phyloP scores from a whole-genome alignment of 371 early-diverging fungal species.

The Actinomucor elegans region DNA sequence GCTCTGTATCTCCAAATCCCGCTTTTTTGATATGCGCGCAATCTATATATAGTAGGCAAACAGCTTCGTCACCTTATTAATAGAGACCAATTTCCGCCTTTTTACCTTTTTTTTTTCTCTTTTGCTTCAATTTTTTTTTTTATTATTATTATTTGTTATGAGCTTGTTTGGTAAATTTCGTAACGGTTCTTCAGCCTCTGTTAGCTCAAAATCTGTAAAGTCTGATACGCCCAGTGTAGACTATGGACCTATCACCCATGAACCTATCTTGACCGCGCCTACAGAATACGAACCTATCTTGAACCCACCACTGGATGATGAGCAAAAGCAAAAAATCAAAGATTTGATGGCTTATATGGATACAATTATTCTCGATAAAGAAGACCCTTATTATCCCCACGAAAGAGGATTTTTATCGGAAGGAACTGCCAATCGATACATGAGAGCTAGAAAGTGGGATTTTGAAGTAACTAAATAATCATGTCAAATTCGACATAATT shows the following conservation, averaged over 20 bases:
- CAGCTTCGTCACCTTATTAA: too few relatives aligned
- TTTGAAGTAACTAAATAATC: conserved; percentile 25
- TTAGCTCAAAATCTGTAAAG: conserved; percentile 5
- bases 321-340: conserved; percentile 42
- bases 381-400: conserved; percentile 40
- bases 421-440: conserved; percentile 62
- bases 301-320: conserved; percentile 36
- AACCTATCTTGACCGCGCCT: conserved; percentile 21
- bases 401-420: conserved; percentile 51
- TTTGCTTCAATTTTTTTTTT: neutral
- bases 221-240: conserved; percentile 1
- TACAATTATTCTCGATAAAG: conserved; percentile 34
- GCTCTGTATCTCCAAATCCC: too few relatives aligned
- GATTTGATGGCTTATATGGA: conserved; percentile 50
- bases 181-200: conserved; percentile 4
- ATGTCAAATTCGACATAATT: too few relatives aligned
- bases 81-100: neutral
- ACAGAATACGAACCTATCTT: conserved; percentile 19
- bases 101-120: neutral
- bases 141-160: neutral
- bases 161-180: conserved; percentile 11
- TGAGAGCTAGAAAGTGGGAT: conserved; percentile 73
- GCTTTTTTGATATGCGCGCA: too few relatives aligned
- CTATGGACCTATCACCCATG: conserved; percentile 20
- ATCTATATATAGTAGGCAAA: too few relatives aligned